phyloP scores from a whole-genome alignment of 1,284 basidiomycete species.

The Heterobasidion annosum region DNA sequence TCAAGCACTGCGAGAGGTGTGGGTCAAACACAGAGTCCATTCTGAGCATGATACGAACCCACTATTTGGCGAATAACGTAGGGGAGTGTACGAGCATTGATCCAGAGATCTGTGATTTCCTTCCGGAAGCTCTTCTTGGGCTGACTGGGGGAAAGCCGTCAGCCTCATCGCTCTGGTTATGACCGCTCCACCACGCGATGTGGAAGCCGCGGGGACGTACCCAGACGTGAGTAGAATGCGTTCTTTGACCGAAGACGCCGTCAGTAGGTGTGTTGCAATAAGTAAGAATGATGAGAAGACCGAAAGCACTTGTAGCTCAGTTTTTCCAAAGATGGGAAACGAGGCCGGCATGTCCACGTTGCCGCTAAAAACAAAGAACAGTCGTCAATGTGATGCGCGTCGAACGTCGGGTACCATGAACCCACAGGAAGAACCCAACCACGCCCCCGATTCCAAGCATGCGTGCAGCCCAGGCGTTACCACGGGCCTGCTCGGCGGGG shows the following conservation, averaged over 20 bases:
- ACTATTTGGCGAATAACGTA: slow-evolving; percentile 74
- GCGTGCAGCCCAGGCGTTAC: slow-evolving; percentile 92
- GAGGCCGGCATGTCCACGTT: slow-evolving; percentile 61
- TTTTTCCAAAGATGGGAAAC: slow-evolving; percentile 66
- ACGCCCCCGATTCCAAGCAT: slow-evolving; percentile 82
- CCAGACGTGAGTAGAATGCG: slow-evolving; percentile 53
- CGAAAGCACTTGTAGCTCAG: slow-evolving; percentile 72
- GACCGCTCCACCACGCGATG: not conserved
- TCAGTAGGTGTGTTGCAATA: slow-evolving; percentile 44
- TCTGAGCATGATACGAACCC: slow-evolving; percentile 19
- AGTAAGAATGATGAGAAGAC: slow-evolving; percentile 47
- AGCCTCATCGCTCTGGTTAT: not conserved
- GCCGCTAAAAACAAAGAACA: slow-evolving; percentile 36
- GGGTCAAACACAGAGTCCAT: not conserved
- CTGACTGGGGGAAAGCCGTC: slow-evolving; percentile 13
- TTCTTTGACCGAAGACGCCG: slow-evolving; percentile 66
- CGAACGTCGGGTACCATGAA: slow-evolving; percentile 8
- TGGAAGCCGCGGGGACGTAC: slow-evolving; percentile 17
- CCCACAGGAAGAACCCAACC: slow-evolving; percentile 80
- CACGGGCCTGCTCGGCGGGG: slow-evolving; percentile 68
- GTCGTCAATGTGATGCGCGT: not conserved
- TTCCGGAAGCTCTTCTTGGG: slow-evolving; percentile 32
- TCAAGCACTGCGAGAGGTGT: slow-evolving; percentile 40
- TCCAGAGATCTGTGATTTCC: slow-evolving; percentile 60
- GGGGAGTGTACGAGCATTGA: slow-evolving; percentile 63